Evolutionary conservation across 1,284 basidiomycete species (phyloP).

Genomic region (Erythrobasidium hasegawianum): DNA sequence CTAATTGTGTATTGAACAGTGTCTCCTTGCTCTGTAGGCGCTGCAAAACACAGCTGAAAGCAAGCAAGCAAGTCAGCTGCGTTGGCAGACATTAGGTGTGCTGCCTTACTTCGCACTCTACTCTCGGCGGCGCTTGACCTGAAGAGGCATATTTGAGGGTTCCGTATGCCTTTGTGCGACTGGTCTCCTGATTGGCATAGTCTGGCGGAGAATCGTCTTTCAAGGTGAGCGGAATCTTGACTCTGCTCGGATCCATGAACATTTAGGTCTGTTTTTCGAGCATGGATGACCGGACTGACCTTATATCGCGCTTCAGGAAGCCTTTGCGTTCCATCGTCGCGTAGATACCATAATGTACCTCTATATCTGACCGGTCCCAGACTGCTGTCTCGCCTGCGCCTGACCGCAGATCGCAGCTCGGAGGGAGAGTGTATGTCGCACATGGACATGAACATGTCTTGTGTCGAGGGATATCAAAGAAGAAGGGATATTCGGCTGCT

Average conservation of each 20-base stretch:
- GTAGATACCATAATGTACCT: conserved; percentile 17
- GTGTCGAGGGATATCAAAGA: conserved; percentile 15
- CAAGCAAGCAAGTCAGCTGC: background rate
- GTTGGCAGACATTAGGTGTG: too few relatives aligned
- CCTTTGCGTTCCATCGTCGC: conserved; percentile 25
- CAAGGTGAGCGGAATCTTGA: conserved; percentile 18
- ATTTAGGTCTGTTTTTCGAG: background rate
- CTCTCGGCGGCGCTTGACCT: conserved; percentile 6
- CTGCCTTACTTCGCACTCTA: conserved; percentile 18
- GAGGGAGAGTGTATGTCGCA: conserved; percentile 24
- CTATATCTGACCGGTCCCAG: conserved; percentile 11
- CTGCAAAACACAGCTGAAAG: conserved; percentile 22
- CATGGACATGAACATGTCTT: conserved; percentile 28
- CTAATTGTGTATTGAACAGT: conserved; percentile 14
- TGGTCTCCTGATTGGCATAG: conserved; percentile 19
- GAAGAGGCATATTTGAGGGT: conserved; percentile 23
- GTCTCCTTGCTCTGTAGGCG: conserved; percentile 16
- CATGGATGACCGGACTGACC: conserved; percentile 2
- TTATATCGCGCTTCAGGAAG: conserved; percentile 22
- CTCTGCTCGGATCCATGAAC: background rate
- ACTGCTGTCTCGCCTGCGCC: background rate
- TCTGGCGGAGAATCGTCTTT: conserved; percentile 26
- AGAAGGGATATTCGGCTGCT: conserved; percentile 4
- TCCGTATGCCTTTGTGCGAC: background rate
- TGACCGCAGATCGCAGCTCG: conserved; percentile 14